These are phyloP conservation scores for Myriangium duriaei DNA, from an alignment of 2,329 filamentous ascomycete genomes.

Conservation along the genomic window DNA sequence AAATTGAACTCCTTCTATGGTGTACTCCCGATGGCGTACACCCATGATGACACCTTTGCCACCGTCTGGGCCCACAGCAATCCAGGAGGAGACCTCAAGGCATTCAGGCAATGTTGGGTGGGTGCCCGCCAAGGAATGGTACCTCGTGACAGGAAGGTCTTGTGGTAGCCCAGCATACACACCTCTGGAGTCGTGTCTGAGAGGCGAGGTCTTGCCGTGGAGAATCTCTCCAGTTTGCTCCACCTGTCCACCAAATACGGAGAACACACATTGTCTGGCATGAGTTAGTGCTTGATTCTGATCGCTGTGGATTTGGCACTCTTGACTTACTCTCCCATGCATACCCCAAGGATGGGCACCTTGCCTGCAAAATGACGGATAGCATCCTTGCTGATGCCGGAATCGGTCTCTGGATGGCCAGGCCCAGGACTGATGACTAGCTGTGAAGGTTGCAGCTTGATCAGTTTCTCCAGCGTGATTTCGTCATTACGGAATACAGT, in stretches of 20 bases:
- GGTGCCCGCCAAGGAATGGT: conserved; percentile 91
- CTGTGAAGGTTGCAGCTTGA: conserved; percentile 77
- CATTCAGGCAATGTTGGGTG: conserved; percentile 73
- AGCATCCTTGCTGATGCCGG: conserved; percentile 83
- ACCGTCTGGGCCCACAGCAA: conserved; percentile 59
- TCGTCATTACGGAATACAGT: conserved; percentile 89
- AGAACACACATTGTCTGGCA: conserved; percentile 83
- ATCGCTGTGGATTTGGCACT: conserved; percentile 3
- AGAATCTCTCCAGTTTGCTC: conserved; percentile 90
- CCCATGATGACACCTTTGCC: conserved; percentile 89
- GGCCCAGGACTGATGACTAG: conserved; percentile 90
- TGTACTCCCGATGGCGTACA: conserved; percentile 79
- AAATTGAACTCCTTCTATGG: conserved; percentile 94
- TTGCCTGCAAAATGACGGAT: conserved; percentile 88
- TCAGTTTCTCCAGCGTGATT: conserved; percentile 71
- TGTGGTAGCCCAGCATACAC: conserved; percentile 74
- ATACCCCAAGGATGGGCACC: conserved; percentile 92
- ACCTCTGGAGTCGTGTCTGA: conserved; percentile 84
- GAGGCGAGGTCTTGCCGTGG: conserved; percentile 88
- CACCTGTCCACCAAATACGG: conserved; percentile 82
- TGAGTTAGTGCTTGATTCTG: neutral
- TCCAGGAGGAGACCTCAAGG: conserved; percentile 85
- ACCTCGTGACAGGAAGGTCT: conserved; percentile 77
- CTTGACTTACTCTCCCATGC: conserved; percentile 75
- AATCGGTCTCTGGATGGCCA: conserved; percentile 81